Base-by-base conservation (phyloP, 2,329 filamentous ascomycete species). In the Diaporthe amygdali region DNA sequence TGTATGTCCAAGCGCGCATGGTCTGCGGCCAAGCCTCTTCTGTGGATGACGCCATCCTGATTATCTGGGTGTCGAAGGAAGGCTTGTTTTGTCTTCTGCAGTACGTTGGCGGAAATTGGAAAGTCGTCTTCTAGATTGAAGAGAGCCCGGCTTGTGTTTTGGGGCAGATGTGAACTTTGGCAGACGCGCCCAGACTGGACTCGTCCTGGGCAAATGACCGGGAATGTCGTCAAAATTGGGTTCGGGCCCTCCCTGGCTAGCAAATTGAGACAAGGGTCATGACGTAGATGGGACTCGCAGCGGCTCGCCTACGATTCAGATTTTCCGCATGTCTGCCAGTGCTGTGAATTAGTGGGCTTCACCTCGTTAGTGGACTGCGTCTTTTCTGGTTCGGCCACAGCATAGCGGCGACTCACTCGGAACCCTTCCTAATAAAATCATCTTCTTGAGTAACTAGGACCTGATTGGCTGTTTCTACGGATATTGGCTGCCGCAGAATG, bases 1-100 rank as follows among this genome's bases (percentile, higher is more conserved):
- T 81, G 81, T 87, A 92, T 68, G 88, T 84, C 89, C 89, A 91
- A 69, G 88, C 88, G 75, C 83, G 84, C 88, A 91, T 91, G 22
- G 80, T 76, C 17, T 52, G 54, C 22, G 71, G 71, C 71, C 71
- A 72, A 17, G 15, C 47, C 7, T 46, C 55, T 49, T 64, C 71
- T 0, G 54, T 27, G 25, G 55, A 56, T 70, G 67, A 41, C 51
- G 51, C 70, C 66, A 68, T 68, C 6, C 12, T 59, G 52, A 10
- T 39, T 22, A 22, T 9, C 17, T 49, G 17, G 2, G 0, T 47
- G 41, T 15, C 32, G 39, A 25, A 34, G 10, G 7, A 22, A 41
- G 9, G 4, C 32, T 37, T 41, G 7, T 5, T 27, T 27, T 46
- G 12, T n/a, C 25, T 30, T 34, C 46, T 49, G 52, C 20, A n/a